Evolutionary conservation across 2,329 filamentous ascomycete species (phyloP).

Genomic region (Onygena corvina): DNA sequence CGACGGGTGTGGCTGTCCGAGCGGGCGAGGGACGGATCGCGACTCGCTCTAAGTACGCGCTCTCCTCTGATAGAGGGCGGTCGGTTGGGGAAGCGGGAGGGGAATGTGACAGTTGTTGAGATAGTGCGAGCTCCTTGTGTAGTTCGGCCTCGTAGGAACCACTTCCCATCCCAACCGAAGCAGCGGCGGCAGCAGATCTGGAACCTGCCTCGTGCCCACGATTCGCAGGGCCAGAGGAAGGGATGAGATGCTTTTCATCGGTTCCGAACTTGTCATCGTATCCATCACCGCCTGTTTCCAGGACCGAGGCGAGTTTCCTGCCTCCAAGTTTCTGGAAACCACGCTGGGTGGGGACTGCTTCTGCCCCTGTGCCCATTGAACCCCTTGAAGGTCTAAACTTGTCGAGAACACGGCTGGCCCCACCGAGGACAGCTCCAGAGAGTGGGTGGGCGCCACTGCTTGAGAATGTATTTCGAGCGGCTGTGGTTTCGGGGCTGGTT

Average conservation of each 20-base stretch:
- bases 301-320: constrained; percentile 37
- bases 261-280: constrained; percentile 28
- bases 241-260: constrained; percentile 21
- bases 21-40: constrained; percentile 35
- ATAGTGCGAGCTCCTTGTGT: constrained; percentile 11
- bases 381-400: constrained; percentile 31
- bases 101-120: constrained; percentile 7
- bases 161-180: too few species aligned
- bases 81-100: constrained; percentile 14
- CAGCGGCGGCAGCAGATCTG: neutral
- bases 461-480: constrained; percentile 1
- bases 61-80: constrained; percentile 14
- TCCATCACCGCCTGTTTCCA: constrained; percentile 37
- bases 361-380: constrained; percentile 25
- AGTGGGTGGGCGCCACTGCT: constrained; percentile 22
- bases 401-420: constrained; percentile 29
- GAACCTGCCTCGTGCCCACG: constrained; percentile 18
- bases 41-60: constrained; percentile 21
- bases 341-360: constrained; percentile 31
- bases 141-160: neutral
- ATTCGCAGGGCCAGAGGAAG: constrained; percentile 18
- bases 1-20: constrained; percentile 30
- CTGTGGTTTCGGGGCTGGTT: neutral
- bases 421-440: constrained; percentile 29
- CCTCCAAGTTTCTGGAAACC: constrained; percentile 41